Conservation (phyloP, 2,329 filamentous ascomycete genomes). For the Rutstroemia sp. region DNA sequence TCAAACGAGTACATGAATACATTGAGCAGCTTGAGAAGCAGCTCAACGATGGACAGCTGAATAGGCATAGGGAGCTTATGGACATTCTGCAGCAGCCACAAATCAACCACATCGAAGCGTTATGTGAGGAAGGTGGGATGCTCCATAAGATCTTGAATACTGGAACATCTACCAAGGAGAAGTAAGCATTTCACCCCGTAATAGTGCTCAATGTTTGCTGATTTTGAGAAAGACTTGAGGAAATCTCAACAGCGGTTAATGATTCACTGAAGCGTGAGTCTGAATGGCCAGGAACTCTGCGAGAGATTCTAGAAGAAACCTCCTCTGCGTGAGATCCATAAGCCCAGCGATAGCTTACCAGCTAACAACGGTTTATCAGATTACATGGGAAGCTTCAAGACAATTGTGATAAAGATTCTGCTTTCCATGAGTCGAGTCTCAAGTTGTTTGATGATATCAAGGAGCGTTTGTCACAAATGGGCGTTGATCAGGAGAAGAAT, state of each 20-base stretch:
- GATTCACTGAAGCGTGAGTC: constrained; percentile 10
- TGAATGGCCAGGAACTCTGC: constrained; percentile 14
- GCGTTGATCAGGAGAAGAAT: constrained; percentile 13
- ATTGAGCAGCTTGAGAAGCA: background rate
- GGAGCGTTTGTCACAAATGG: background rate
- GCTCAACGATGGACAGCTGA: background rate
- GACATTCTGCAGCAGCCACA: constrained; percentile 18
- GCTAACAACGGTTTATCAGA: background rate
- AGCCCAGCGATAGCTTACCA: background rate
- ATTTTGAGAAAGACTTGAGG: constrained; percentile 18
- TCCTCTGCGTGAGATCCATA: constrained; percentile 17
- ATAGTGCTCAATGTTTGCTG: background rate
- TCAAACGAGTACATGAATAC: background rate
- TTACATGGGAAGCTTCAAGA: background rate
- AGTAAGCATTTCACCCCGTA: constrained; percentile 24
- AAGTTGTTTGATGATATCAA: background rate
- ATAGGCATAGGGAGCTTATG: constrained; percentile 16
- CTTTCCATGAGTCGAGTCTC: background rate
- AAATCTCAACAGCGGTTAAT: constrained; percentile 12
- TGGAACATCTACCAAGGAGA: constrained; percentile 19
- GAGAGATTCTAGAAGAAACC: constrained; percentile 20
- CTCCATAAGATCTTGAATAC: constrained; percentile 16
- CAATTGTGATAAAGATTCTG: background rate
- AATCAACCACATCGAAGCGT: constrained; percentile 10
- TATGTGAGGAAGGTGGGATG: constrained; percentile 18